phyloP scores from a whole-genome alignment of 345 rosid genomes.

The Arabidopsis thaliana region DNA sequence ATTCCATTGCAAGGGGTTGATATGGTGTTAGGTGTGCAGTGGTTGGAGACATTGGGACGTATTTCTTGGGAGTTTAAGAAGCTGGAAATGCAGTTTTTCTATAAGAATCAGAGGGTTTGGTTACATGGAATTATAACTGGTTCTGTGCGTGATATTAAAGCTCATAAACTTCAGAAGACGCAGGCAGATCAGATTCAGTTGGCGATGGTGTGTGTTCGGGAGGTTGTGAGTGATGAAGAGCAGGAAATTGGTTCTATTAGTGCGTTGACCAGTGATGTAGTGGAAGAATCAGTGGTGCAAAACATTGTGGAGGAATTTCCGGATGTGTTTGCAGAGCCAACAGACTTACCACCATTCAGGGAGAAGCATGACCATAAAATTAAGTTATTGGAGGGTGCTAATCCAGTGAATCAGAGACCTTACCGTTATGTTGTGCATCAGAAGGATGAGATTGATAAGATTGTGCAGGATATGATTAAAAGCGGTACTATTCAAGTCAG shows the following conservation, averaged over 20 bases:
- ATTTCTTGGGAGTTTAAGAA: background rate
- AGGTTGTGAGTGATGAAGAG: fast-evolving
- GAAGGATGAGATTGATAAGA: background rate
- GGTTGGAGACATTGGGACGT: background rate
- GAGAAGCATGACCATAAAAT: background rate
- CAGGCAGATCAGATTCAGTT: background rate
- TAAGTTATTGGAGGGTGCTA: background rate
- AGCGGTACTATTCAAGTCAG: background rate
- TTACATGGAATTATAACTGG: background rate
- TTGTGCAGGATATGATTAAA: background rate
- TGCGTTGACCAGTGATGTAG: too few relatives aligned
- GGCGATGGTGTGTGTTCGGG: background rate
- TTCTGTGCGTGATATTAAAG: fast-evolving
- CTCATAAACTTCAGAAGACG: background rate
- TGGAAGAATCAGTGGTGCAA: too few relatives aligned
- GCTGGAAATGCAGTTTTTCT: background rate
- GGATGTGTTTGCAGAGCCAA: background rate
- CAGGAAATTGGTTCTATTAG: too few relatives aligned
- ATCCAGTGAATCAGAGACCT: background rate
- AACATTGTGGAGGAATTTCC: background rate
- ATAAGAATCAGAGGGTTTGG: fast-evolving
- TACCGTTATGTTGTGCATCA: background rate
- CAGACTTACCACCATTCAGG: background rate
- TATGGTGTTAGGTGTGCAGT: background rate
- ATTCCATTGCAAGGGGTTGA: background rate